Conservation (phyloP, 495 filamentous ascomycete genomes). For the Tuber indicum region DNA sequence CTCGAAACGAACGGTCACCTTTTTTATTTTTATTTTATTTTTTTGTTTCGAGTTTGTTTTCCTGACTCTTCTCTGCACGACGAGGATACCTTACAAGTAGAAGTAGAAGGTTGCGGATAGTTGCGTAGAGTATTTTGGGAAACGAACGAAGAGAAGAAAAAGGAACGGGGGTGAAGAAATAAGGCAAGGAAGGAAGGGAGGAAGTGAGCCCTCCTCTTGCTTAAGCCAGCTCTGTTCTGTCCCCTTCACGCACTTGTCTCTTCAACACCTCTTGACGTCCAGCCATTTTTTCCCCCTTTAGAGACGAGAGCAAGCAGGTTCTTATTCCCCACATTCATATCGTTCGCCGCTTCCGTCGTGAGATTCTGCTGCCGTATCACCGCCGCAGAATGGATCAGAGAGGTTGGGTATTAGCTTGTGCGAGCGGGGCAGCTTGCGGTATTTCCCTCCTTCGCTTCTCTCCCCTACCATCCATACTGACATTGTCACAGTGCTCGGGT, state of each 20-base stretch:
- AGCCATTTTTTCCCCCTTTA: background rate
- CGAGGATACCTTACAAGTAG: background rate
- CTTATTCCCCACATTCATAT: background rate
- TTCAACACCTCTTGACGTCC: background rate
- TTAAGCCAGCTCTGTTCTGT: background rate
- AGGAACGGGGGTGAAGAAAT: background rate
- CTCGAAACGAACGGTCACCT: background rate
- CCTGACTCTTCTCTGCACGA: background rate
- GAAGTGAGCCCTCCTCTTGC: background rate
- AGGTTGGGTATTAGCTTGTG: constrained; percentile 85
- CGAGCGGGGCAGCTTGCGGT: constrained; percentile 64
- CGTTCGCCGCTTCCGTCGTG: background rate
- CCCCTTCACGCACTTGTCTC: background rate
- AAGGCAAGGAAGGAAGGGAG: background rate
- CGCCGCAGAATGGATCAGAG: constrained; percentile 2
- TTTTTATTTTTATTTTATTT: background rate
- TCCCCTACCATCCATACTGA: constrained; percentile 42
- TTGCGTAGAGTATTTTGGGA: background rate
- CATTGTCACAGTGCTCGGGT: constrained; percentile 54
- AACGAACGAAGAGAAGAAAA: background rate
- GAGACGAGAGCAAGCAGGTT: background rate
- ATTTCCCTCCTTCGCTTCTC: background rate
- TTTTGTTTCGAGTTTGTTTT: background rate
- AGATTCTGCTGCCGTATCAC: background rate
- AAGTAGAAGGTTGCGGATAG: background rate